phyloP scores from a whole-genome alignment of 2,329 filamentous ascomycete species.

The Westerdykella aurantiaca region DNA sequence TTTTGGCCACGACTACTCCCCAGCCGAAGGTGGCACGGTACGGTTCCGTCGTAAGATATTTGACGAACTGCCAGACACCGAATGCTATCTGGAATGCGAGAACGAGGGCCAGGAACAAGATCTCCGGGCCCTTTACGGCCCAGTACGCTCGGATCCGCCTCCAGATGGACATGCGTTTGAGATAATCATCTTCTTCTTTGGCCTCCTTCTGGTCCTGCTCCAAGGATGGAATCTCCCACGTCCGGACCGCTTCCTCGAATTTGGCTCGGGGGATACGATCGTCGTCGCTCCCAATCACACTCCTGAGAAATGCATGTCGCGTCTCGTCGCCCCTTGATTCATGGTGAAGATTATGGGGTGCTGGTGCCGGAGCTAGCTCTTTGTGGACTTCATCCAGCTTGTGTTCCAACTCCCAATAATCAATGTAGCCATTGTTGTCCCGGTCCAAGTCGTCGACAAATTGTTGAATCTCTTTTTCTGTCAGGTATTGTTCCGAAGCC shows the following conservation, averaged over 20 bases:
- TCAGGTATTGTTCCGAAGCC: constrained; percentile 22
- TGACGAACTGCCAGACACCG: constrained; percentile 52
- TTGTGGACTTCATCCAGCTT: constrained; percentile 51
- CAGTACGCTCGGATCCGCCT: constrained; percentile 49
- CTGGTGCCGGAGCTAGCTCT: constrained; percentile 45
- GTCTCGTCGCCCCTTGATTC: constrained; percentile 34
- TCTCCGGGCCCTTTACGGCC: constrained; percentile 51
- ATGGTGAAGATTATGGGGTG: constrained; percentile 44
- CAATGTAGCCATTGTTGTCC: constrained; percentile 48
- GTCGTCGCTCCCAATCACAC: constrained; percentile 43
- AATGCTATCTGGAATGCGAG: constrained; percentile 46
- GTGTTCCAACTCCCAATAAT: constrained; percentile 48
- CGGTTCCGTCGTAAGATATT: constrained; percentile 43
- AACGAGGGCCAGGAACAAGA: constrained; percentile 47
- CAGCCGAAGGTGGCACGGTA: constrained; percentile 51
- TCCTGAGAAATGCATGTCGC: constrained; percentile 49
- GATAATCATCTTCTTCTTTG: constrained; percentile 44
- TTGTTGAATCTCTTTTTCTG: constrained; percentile 46
- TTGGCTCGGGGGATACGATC: constrained; percentile 43
- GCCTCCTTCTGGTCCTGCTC: constrained; percentile 46
- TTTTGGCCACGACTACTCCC: constrained; percentile 53
- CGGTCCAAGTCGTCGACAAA: constrained; percentile 52
- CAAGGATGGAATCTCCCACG: constrained; percentile 47
- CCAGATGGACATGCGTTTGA: constrained; percentile 43
- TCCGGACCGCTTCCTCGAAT: constrained; percentile 42